Percentiles rank a stretch among this genome's conserved stretches.
Evolutionary conservation across 129 eudicot genomes (phyloP).

Genomic region (Lactuca sativa): DNA sequence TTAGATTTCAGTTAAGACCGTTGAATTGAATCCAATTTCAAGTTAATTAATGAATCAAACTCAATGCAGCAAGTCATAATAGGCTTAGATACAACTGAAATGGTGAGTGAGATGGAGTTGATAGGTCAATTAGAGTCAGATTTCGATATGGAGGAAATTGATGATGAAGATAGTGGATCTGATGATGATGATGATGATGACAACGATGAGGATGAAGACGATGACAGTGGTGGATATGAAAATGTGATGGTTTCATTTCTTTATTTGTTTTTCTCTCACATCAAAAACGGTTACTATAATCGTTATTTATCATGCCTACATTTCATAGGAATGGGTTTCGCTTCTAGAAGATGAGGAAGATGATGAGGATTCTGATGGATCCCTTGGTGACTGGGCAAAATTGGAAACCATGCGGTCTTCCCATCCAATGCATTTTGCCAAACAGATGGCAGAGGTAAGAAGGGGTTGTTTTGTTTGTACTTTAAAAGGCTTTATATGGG

Average conservation of each 20-base stretch:
- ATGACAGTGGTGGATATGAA: slow-evolving; percentile 49
- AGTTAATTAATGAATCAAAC: slow-evolving; percentile 32
- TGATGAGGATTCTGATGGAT: slow-evolving; percentile 71
- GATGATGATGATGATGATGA: slow-evolving; percentile 67
- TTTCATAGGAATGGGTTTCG: slow-evolving; percentile 75
- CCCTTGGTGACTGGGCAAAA: slow-evolving; percentile 95
- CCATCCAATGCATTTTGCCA: slow-evolving; percentile 93
- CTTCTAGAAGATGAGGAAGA: slow-evolving; percentile 70
- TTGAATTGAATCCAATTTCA: slow-evolving; percentile 7
- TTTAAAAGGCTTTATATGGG: too few relatives aligned
- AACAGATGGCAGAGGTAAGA: slow-evolving; percentile 71
- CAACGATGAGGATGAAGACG: slow-evolving; percentile 55
- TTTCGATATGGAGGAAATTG: slow-evolving; percentile 63
- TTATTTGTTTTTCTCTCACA: slow-evolving; percentile 14
- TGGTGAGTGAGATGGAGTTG: slow-evolving; percentile 76
- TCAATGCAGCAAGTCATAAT: slow-evolving; percentile 89
- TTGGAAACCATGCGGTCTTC: slow-evolving; percentile 95
- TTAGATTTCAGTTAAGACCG: background rate
- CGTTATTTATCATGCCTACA: slow-evolving; percentile 18
- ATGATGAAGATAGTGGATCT: slow-evolving; percentile 65
- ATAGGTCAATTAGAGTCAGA: slow-evolving; percentile 57
- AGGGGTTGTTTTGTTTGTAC: too few relatives aligned
- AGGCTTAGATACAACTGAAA: slow-evolving; percentile 85
- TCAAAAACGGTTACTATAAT: background rate
- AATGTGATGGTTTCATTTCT: slow-evolving; percentile 40